Conservation (phyloP, 805 yeast genomes). For the Pichia occidentalis region DNA sequence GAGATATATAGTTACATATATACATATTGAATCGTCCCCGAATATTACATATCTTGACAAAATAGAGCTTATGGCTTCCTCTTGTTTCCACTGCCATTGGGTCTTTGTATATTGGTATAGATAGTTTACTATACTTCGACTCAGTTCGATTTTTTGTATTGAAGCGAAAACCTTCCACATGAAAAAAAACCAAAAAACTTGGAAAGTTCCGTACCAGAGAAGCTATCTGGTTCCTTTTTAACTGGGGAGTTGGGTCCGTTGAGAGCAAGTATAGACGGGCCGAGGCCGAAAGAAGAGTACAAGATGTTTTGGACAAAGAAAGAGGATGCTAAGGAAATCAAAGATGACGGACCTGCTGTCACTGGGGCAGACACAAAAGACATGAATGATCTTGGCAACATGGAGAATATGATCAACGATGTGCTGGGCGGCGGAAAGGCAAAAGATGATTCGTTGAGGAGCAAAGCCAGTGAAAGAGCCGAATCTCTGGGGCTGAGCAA, state of each 20-base stretch:
- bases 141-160: too few species aligned
- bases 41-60: slow-evolving; percentile 1
- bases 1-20: too few species aligned
- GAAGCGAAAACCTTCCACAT: too few species aligned
- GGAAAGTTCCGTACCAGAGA: too few species aligned
- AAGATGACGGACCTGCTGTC: slow-evolving; percentile 7
- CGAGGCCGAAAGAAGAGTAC: too few species aligned
- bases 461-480: slow-evolving; percentile 25
- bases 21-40: background rate
- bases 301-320: slow-evolving; percentile 15
- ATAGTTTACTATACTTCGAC: too few species aligned
- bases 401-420: slow-evolving; percentile 16
- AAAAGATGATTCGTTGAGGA: slow-evolving; percentile 18
- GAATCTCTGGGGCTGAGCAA: slow-evolving; percentile 22
- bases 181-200: too few species aligned
- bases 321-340: background rate
- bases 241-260: too few species aligned
- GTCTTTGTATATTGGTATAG: too few species aligned
- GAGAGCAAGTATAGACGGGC: too few species aligned
- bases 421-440: slow-evolving; percentile 13
- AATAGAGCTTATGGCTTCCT: background rate
- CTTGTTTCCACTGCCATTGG: too few species aligned
- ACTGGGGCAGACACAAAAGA: background rate
- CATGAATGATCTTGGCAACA: slow-evolving; percentile 12
- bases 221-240: too few species aligned